phyloP scores from a whole-genome alignment of 345 rosid species.

The Lepidium aucheri region DNA sequence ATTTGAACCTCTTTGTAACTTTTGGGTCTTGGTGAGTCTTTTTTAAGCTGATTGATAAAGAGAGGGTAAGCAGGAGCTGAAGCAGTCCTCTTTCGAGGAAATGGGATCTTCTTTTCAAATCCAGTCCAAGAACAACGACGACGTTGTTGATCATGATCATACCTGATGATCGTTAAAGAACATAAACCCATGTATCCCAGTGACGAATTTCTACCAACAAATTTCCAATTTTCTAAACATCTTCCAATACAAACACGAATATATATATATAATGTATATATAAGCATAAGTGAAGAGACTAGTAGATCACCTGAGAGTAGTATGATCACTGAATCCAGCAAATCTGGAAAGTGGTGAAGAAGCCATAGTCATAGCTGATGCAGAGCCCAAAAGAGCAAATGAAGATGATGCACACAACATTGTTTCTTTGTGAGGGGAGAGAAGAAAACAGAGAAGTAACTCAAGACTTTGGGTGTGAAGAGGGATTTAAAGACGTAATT shows the following conservation, averaged over 20 bases:
- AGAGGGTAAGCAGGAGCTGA: conserved; percentile 67
- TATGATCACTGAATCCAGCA: conserved; percentile 1
- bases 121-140: conserved; percentile 39
- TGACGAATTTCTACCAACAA: conserved; percentile 36
- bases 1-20: conserved; percentile 69
- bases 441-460: conserved; percentile 4
- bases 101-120: conserved; percentile 29
- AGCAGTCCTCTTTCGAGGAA: conserved; percentile 32
- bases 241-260: neutral
- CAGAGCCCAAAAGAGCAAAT: conserved; percentile 12
- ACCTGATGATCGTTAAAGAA: conserved; percentile 75
- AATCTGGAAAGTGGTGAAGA: conserved; percentile 21
- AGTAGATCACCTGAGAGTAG: conserved; percentile 29
- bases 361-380: conserved; percentile 25
- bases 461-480: neutral
- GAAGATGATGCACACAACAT: conserved; percentile 34
- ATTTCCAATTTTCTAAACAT: neutral
- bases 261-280: neutral
- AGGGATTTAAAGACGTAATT: neutral
- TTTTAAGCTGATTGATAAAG: conserved; percentile 49
- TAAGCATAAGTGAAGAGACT: neutral
- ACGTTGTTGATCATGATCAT: conserved; percentile 49
- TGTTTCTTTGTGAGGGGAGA: neutral
- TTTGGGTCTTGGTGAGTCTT: conserved; percentile 50
- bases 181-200: conserved; percentile 52